A percentile compares a stretch with the other conserved stretches of the same genome.
Conservation (phyloP, 2,329 filamentous ascomycete genomes). For the Sarocladium kiliense region DNA sequence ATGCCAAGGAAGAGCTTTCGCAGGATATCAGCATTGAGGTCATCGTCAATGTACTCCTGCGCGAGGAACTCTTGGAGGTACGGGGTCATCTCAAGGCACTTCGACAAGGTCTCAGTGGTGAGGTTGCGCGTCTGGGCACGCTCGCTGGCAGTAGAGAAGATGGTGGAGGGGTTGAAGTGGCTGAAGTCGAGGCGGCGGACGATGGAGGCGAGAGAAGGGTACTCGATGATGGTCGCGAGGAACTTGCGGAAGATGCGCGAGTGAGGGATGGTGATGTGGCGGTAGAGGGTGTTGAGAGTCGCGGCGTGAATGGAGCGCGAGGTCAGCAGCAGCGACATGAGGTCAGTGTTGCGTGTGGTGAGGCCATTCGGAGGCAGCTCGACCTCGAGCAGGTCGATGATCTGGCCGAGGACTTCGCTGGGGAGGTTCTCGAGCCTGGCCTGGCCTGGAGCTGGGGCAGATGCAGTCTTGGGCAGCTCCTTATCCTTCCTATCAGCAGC, state of each 20-base stretch:
- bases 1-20: slow-evolving; percentile 65
- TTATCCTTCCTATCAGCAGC: slow-evolving; percentile 24
- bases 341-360: slow-evolving; percentile 69
- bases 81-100: slow-evolving; percentile 67
- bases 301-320: slow-evolving; percentile 69
- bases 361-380: slow-evolving; percentile 70
- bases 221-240: slow-evolving; percentile 60
- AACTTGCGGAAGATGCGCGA: slow-evolving; percentile 81
- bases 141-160: slow-evolving; percentile 71
- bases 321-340: slow-evolving; percentile 71
- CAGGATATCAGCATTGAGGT: slow-evolving; percentile 63
- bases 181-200: slow-evolving; percentile 79
- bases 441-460: slow-evolving; percentile 34
- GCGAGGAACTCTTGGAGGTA: slow-evolving; percentile 72
- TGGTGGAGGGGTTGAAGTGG: slow-evolving; percentile 75
- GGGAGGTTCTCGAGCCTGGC: slow-evolving; percentile 64
- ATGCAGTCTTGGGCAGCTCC: slow-evolving; percentile 18
- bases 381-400: slow-evolving; percentile 68
- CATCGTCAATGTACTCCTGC: slow-evolving; percentile 76
- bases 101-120: slow-evolving; percentile 65
- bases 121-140: slow-evolving; percentile 70
- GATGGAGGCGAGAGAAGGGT: slow-evolving; percentile 66
- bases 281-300: slow-evolving; percentile 70
- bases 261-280: slow-evolving; percentile 76
- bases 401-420: slow-evolving; percentile 63